Evolutionary conservation across 139 green algal genomes (phyloP), one percentile per base, ranked within the genome.

Genomic region (Chlorella sp.): DNA sequence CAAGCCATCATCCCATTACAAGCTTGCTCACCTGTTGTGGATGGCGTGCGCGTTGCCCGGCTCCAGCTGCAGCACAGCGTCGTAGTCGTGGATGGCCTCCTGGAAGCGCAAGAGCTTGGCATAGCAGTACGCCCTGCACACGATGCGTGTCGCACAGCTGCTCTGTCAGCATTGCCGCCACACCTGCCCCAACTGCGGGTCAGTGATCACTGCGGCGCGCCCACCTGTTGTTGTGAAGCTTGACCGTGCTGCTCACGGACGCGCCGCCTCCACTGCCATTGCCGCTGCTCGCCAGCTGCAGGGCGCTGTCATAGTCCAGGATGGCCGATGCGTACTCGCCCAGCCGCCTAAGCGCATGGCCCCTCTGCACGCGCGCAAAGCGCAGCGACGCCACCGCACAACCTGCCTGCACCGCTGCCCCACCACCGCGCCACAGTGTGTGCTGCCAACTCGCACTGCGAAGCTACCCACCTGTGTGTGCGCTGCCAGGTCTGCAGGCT

Each of bases 101-200:
- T 71, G 50, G 55, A 88, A 95, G 26, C 73, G 71, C 1, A 82
- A 88, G 30, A 94, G 55, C 70, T 85, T 89, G 66, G 90, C 90
- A n/a, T 87, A 77, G 79, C 90, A 95, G 82, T 94, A 95, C 2
- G 82, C 90, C 26, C 87, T 78, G 79, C 64, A 84, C 55, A 64
- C 4, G 55, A 31, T 20, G 27, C 22, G 22, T 64, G 42, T 55
- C 17, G 42, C n/a, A 55, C 10, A 55, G 42, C 17, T 26, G 10
- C 42, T 55, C 42, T 10, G 42, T 10, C 42, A 55, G 10, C 42
- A 10, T 26, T 55, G 17, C 10, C 42, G 17, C 42, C 42, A 55
- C 10, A 17, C 10, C 10, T 17, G 17, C 42, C 42, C 10, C 42
- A 10, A 55, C 42, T 17, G 17, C 17, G 10, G 17, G 42, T 17